A percentile compares a stretch with the other conserved stretches of the same genome.
Evolutionary conservation across 164 flowering plant genomes (phyloP).

Genomic region (Sextonia rubra): DNA sequence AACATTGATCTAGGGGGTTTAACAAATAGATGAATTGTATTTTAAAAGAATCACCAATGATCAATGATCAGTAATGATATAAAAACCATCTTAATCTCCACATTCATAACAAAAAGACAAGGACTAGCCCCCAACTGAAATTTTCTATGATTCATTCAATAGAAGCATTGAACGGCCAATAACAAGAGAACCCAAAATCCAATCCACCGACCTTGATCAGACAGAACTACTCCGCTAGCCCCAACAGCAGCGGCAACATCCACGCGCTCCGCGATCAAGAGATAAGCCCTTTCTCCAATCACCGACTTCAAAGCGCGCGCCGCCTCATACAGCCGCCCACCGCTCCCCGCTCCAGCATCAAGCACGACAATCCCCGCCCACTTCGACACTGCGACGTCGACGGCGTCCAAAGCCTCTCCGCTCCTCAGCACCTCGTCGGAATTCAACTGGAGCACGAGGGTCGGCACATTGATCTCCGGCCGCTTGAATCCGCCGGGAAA

Average conservation of each 20-base stretch:
- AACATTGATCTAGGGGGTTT: no score
- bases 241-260: conserved; percentile 87
- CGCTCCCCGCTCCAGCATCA: conserved; percentile 45
- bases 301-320: conserved; percentile 74
- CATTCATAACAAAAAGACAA: no score
- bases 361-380: conserved; percentile 70
- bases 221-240: conserved; percentile 86
- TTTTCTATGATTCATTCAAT: no score
- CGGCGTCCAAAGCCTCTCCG: conserved; percentile 31
- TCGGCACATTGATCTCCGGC: conserved; percentile 76
- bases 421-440: conserved; percentile 48
- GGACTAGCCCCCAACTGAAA: no score
- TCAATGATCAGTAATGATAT: no score
- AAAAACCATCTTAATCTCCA: no score
- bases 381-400: conserved; percentile 61
- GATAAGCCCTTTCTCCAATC: conserved; percentile 68
- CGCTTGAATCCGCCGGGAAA: conserved; percentile 89
- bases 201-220: conserved; percentile 70
- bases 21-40: no score
- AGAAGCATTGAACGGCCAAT: no score
- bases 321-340: conserved; percentile 70
- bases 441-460: conserved; percentile 50
- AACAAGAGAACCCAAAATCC: background rate
- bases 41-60: no score
- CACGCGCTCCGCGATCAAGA: conserved; percentile 76